These are phyloP conservation scores for Scheffersomyces parashehatae DNA, from an alignment of 1,139 yeast genomes.

Conservation along the genomic window DNA sequence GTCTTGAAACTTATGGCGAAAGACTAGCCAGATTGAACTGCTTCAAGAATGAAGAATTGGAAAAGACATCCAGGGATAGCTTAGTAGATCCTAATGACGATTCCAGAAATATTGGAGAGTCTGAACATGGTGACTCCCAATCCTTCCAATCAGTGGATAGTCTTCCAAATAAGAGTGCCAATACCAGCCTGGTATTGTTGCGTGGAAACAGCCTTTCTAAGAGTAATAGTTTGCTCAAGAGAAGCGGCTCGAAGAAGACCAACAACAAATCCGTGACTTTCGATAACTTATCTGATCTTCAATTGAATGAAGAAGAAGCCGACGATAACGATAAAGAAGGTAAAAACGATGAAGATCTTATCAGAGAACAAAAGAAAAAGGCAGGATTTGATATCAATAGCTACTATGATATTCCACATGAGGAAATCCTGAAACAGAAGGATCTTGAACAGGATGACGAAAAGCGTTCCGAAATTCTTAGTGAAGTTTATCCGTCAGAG, in stretches of 20 bases:
- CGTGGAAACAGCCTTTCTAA: slow-evolving; percentile 5
- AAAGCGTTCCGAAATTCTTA: slow-evolving; percentile 39
- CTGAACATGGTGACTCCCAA: neutral
- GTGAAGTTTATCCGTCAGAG: slow-evolving; percentile 43
- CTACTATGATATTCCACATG: slow-evolving; percentile 22
- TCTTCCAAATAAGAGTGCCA: neutral
- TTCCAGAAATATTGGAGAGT: neutral
- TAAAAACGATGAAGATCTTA: slow-evolving; percentile 10
- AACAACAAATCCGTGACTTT: slow-evolving; percentile 41
- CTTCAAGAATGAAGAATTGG: slow-evolving; percentile 83
- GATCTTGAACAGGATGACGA: slow-evolving; percentile 20
- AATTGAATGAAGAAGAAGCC: slow-evolving; percentile 24
- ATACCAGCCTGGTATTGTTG: no score
- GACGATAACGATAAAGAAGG: slow-evolving; percentile 18
- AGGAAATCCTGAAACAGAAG: slow-evolving; percentile 15
- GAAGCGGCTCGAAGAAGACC: slow-evolving; percentile 10
- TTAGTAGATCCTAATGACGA: neutral
- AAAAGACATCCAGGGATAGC: slow-evolving; percentile 31
- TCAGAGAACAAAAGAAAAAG: slow-evolving; percentile 13
- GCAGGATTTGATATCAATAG: slow-evolving; percentile 19
- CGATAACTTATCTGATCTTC: slow-evolving; percentile 34
- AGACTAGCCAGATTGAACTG: slow-evolving; percentile 89
- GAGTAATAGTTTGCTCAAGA: slow-evolving; percentile 10
- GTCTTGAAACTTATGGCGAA: slow-evolving; percentile 88
- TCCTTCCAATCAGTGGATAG: neutral